These are phyloP conservation scores for Vanrija sp. DNA, from an alignment of 1,284 basidiomycete genomes.

Conservation along the genomic window DNA sequence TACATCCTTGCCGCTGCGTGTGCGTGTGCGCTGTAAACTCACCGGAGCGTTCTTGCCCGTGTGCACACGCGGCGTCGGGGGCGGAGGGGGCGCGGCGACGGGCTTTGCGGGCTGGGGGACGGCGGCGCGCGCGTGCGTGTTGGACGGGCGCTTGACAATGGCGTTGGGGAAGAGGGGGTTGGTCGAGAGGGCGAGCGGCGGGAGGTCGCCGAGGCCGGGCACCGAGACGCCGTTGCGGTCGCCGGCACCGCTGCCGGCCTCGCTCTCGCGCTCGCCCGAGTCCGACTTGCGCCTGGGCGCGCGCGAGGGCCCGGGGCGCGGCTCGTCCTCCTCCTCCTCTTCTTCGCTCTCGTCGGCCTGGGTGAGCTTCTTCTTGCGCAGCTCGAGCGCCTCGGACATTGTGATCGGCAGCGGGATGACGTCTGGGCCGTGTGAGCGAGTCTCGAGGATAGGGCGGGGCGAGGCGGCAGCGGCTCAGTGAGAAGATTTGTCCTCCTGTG, in stretches of 20 bases:
- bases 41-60: constrained; percentile 28
- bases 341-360: constrained; percentile 5
- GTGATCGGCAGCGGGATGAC: constrained; percentile 41
- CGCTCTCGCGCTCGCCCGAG: too few species aligned
- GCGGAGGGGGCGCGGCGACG: background rate
- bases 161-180: constrained; percentile 45
- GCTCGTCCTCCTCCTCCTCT: background rate
- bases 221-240: background rate
- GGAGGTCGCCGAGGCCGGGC: constrained; percentile 28
- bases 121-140: constrained; percentile 34
- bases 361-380: constrained; percentile 27
- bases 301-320: too few species aligned
- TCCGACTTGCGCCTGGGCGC: background rate
- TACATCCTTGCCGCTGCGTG: constrained; percentile 25
- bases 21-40: constrained; percentile 1
- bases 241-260: background rate
- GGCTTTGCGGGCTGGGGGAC: background rate
- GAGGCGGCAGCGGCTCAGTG: constrained; percentile 29
- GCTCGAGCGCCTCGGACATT: constrained; percentile 41
- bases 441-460: constrained; percentile 4
- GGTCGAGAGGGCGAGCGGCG: constrained; percentile 35
- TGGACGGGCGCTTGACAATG: constrained; percentile 37
- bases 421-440: constrained; percentile 22
- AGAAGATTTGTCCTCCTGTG: constrained; percentile 44
- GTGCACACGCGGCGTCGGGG: constrained; percentile 11